phyloP scores from a whole-genome alignment of 768 basidiomycete species.

The Podaxis rugospora region DNA sequence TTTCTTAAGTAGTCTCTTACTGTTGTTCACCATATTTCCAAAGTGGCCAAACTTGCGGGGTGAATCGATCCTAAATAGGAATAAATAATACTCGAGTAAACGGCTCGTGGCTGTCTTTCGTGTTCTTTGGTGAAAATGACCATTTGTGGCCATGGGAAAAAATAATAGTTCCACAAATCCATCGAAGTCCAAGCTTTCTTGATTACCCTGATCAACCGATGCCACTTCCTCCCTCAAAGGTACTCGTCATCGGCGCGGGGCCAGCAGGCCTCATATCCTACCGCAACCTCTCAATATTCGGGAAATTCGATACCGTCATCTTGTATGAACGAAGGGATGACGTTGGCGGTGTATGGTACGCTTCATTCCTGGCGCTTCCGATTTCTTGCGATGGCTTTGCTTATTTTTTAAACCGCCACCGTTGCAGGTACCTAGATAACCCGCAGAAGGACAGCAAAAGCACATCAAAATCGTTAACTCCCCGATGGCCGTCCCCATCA shows the following conservation, averaged over 20 bases:
- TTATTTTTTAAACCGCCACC: conserved; percentile 6
- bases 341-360: conserved; percentile 48
- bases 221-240: conserved; percentile 19
- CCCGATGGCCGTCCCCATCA: conserved; percentile 43
- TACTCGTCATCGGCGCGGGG: conserved; percentile 45
- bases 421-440: conserved; percentile 29
- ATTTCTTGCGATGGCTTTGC: neutral
- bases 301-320: conserved; percentile 37
- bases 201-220: neutral
- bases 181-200: neutral
- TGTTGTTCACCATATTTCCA: too few relatives aligned
- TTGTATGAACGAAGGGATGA: conserved; percentile 43
- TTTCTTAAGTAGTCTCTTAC: too few relatives aligned
- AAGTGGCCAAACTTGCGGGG: too few relatives aligned
- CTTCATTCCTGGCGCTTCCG: neutral
- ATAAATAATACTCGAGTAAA: too few relatives aligned
- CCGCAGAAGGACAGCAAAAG: neutral
- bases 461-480: conserved; percentile 5
- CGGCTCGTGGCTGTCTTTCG: too few relatives aligned
- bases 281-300: conserved; percentile 41
- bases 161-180: too few relatives aligned
- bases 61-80: too few relatives aligned
- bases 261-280: conserved; percentile 44
- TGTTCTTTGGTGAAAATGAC: too few relatives aligned
- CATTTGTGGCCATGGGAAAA: too few relatives aligned